Evolutionary conservation across 192 early-diverging fungal genomes (phyloP).

Genomic region (Chytriomyces sp.): DNA sequence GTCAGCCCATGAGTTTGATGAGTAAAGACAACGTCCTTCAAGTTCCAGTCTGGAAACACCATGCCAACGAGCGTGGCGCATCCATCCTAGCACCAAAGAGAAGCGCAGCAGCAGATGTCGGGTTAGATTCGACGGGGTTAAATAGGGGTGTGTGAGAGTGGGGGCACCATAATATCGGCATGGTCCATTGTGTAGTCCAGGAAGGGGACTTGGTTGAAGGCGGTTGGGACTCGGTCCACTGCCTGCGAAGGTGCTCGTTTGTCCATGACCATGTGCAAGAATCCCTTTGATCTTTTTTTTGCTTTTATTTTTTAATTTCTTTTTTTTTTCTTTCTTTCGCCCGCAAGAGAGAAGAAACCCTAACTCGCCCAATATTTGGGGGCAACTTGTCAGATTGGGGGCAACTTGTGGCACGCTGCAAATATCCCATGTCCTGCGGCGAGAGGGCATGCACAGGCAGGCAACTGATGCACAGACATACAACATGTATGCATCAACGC

Average conservation of each 20-base stretch:
- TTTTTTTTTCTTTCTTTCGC: not conserved
- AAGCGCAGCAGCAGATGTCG: not conserved
- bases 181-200: conserved; percentile 28
- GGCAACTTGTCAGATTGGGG: too few relatives aligned
- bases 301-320: not conserved
- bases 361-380: too few relatives aligned
- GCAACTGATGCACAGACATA: too few relatives aligned
- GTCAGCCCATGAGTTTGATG: conserved; percentile 59
- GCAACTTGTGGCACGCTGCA: too few relatives aligned
- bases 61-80: conserved; percentile 17
- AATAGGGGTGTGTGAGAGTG: too few relatives aligned
- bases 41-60: conserved; percentile 49
- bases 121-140: not conserved
- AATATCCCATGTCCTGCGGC: too few relatives aligned
- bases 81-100: conserved; percentile 21
- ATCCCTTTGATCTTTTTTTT: not conserved
- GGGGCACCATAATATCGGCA: conserved; percentile 19
- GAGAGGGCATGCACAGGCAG: too few relatives aligned
- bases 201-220: not conserved
- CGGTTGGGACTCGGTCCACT: not conserved
- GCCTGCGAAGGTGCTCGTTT: not conserved
- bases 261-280: not conserved
- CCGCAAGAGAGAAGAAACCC: too few relatives aligned
- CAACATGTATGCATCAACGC: too few relatives aligned
- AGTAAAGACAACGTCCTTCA: conserved; percentile 38